Conservation (phyloP, 495 filamentous ascomycete genomes). For the Tuber magnatum region DNA sequence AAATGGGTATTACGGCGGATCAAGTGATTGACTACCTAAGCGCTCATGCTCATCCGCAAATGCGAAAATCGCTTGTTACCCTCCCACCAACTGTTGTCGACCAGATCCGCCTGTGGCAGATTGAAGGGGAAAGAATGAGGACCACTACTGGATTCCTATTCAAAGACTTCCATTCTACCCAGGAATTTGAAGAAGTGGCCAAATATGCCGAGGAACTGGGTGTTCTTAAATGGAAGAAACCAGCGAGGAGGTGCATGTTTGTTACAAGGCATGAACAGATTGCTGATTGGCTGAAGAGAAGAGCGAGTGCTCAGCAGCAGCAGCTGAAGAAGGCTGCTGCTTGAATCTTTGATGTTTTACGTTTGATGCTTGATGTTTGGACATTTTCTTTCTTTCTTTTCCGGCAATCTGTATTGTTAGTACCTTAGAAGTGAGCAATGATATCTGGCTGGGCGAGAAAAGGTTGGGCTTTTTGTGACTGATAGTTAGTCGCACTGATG, state of each 20-base stretch:
- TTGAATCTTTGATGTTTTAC: not conserved
- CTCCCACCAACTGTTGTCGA: conserved; percentile 93
- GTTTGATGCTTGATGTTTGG: not conserved
- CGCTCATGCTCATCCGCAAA: conserved; percentile 85
- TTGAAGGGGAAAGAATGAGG: conserved; percentile 88
- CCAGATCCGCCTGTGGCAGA: conserved; percentile 95
- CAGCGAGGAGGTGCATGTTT: conserved; percentile 73
- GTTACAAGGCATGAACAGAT: conserved; percentile 80
- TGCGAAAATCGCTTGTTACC: conserved; percentile 61
- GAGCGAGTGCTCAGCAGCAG: conserved; percentile 38
- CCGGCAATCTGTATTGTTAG: not conserved
- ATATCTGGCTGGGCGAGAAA: not conserved
- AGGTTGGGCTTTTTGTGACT: not conserved
- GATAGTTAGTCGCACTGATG: not conserved
- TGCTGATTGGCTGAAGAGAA: conserved; percentile 64
- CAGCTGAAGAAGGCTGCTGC: conserved; percentile 19
- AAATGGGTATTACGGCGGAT: conserved; percentile 83
- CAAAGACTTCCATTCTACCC: conserved; percentile 68
- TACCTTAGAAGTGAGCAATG: not conserved
- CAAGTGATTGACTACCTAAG: conserved; percentile 87
- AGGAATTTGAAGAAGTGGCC: conserved; percentile 68
- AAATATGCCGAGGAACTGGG: conserved; percentile 85
- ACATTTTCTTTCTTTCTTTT: conserved; percentile 1
- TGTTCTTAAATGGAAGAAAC: conserved; percentile 80
- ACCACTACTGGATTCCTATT: conserved; percentile 76